These are phyloP conservation scores for Volvox africanus DNA, from an alignment of 139 green algal species.

Conservation along the genomic window DNA sequence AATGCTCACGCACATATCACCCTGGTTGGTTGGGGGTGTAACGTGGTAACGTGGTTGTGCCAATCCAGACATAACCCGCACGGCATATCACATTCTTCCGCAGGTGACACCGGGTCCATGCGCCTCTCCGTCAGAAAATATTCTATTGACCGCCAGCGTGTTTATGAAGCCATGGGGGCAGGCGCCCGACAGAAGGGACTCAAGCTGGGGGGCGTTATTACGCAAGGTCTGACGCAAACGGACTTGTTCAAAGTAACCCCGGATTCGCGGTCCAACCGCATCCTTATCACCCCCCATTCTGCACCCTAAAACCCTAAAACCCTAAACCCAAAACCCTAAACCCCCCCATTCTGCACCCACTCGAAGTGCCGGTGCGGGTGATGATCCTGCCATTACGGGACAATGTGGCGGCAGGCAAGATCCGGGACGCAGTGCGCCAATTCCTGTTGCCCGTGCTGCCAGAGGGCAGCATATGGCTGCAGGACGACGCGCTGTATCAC, in stretches of 20 bases:
- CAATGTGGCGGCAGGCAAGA: neutral
- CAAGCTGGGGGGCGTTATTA: conserved; percentile 54
- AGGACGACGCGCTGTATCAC: conserved; percentile 73
- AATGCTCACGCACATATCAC: too few relatives aligned
- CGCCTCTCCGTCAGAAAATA: conserved; percentile 40
- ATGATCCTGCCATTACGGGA: conserved; percentile 72
- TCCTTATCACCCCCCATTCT: conserved; percentile 47
- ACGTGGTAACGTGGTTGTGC: too few relatives aligned
- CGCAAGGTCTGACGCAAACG: conserved; percentile 59
- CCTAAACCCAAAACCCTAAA: too few relatives aligned
- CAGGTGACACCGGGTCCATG: neutral
- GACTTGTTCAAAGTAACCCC: conserved; percentile 58
- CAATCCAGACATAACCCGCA: too few relatives aligned
- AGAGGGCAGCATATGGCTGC: conserved; percentile 68
- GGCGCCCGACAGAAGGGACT: conserved; percentile 51
- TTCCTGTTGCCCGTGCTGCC: conserved; percentile 59
- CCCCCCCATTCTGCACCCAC: conserved; percentile 33
- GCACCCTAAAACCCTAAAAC: too few relatives aligned
- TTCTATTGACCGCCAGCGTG: conserved; percentile 36
- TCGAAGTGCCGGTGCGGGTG: conserved; percentile 64
- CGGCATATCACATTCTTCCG: too few relatives aligned
- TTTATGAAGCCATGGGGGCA: conserved; percentile 60
- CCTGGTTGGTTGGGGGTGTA: too few relatives aligned
- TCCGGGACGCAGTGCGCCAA: conserved; percentile 50
- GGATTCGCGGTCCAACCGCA: conserved; percentile 14